Evolutionary conservation across 768 basidiomycete genomes (phyloP), one percentile per base, ranked within the genome.

Genomic region (Suillus tomentosus): DNA sequence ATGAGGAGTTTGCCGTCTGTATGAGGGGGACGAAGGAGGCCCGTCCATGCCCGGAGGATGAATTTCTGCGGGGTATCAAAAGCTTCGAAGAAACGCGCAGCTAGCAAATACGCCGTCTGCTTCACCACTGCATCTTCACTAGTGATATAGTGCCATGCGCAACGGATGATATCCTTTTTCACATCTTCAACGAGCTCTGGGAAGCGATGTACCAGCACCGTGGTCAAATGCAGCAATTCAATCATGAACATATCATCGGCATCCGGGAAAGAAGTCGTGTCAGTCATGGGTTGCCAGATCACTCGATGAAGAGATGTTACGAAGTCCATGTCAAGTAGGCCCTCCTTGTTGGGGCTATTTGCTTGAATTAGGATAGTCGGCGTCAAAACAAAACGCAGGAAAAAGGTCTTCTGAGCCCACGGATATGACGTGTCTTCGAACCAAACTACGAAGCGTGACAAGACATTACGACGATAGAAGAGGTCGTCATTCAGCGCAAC

Each of bases 21-120:
- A 63, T 88, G 87, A 1, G 89, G 91, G 48, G 90, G 86, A 37
- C 91, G 89, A 64, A 99, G 83, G 15, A 99, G 81, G 10, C 92
- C 95, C 6, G 87, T 87, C 95, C 96, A 99, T 31, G 95, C 91
- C 7, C 90, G 85, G 60, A 95, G 77, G 57, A 96, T 87, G 74
- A 99, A 95, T 76, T 97, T 99, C 65, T 87, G 84, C 1, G 96
- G 96, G 1, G 90, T 91, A 37, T 91, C 92, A 75, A 91, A 96
- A 8, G 87, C 87, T 15, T 91, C 88, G 70, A 96, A 95, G 82
- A 99, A 99, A 39, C 91, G 87, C 45, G 97, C 94, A 40, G 92
- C 88, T 7, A 99, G 83, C 42, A 97, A 85, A 73, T 95, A 95
- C 0, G 94, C 91, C 10, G 92, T 92, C 74, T 98, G 94, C 75